These are phyloP conservation scores for Pseudogymnoascus sp. DNA, from an alignment of 2,329 filamentous ascomycete species.

Conservation along the genomic window DNA sequence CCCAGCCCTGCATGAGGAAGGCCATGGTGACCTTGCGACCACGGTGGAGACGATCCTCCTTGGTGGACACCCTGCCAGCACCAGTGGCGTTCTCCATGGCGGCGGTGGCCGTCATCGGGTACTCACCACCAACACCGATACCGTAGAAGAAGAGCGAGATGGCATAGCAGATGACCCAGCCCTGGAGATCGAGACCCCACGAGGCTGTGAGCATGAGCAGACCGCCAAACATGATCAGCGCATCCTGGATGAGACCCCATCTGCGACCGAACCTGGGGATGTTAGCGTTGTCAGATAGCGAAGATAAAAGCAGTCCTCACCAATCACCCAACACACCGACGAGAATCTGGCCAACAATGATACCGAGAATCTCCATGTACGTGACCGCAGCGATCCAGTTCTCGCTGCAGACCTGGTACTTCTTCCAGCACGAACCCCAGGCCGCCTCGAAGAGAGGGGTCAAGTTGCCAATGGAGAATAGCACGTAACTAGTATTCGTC, in stretches of 20 bases:
- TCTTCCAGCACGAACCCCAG: conserved; percentile 73
- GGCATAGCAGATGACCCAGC: conserved; percentile 95
- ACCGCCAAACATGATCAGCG: conserved; percentile 87
- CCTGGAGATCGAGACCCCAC: conserved; percentile 80
- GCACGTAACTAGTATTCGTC: conserved; percentile 59
- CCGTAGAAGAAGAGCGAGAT: conserved; percentile 92
- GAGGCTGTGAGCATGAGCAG: conserved; percentile 84
- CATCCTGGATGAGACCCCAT: conserved; percentile 94
- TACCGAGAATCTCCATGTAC: conserved; percentile 89
- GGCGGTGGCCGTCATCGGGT: conserved; percentile 92
- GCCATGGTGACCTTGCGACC: conserved; percentile 92
- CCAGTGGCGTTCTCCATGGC: conserved; percentile 88
- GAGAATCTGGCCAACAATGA: conserved; percentile 85
- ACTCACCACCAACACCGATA: conserved; percentile 73
- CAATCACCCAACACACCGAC: conserved; percentile 76
- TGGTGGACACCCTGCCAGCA: conserved; percentile 74
- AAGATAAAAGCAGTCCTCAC: conserved; percentile 29
- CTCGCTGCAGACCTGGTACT: conserved; percentile 56
- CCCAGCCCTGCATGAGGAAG: conserved; percentile 98
- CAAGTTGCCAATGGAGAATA: conserved; percentile 95
- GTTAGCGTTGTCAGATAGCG: conserved; percentile 7
- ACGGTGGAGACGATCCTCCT: conserved; percentile 88
- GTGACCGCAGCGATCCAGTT: conserved; percentile 81
- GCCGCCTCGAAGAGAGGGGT: conserved; percentile 69
- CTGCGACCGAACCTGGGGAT: conserved; percentile 72